A percentile compares a stretch with the other conserved stretches of the same genome.
Evolutionary conservation across 805 yeast species (phyloP).

Genomic region (Candida ulmi): DNA sequence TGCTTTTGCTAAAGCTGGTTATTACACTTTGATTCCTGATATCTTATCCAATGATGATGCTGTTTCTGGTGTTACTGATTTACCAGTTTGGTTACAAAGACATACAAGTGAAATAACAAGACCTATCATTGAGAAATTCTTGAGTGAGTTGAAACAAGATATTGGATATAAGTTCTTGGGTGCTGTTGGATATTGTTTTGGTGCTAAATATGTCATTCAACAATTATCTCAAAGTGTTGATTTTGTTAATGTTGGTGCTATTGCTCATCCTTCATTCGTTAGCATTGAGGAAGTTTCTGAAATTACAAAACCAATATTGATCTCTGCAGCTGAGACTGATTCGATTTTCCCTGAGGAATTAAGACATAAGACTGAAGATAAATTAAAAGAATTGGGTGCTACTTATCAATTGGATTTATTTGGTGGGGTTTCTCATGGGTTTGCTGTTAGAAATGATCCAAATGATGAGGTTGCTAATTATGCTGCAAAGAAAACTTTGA

Average conservation of each 20-base stretch:
- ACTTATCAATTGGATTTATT: conserved; percentile 58
- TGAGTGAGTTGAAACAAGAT: conserved; percentile 38
- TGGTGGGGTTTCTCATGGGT: conserved; percentile 71
- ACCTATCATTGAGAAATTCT: conserved; percentile 44
- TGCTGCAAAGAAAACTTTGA: conserved; percentile 62
- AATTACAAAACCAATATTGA: conserved; percentile 47
- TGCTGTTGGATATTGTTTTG: conserved; percentile 78
- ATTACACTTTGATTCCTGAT: conserved; percentile 72
- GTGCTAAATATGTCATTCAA: conserved; percentile 65
- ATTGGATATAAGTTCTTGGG: conserved; percentile 44
- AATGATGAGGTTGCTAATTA: conserved; percentile 45
- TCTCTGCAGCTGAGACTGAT: conserved; percentile 75
- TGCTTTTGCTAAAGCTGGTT: conserved; percentile 54
- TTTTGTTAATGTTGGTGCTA: conserved; percentile 54
- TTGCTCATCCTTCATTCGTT: conserved; percentile 82
- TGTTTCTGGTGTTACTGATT: conserved; percentile 21
- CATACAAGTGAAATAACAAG: conserved; percentile 47
- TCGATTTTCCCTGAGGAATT: conserved; percentile 54
- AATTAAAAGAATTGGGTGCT: conserved; percentile 46
- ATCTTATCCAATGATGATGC: conserved; percentile 48
- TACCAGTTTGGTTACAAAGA: conserved; percentile 43
- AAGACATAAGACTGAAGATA: conserved; percentile 56
- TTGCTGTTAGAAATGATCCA: conserved; percentile 71
- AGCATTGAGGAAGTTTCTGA: conserved; percentile 56
- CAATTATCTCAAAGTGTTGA: conserved; percentile 36